Evolutionary conservation across 495 filamentous ascomycete species (phyloP), one percentile per base, ranked within the genome.

Genomic region (Astrocystis sublimbata): DNA sequence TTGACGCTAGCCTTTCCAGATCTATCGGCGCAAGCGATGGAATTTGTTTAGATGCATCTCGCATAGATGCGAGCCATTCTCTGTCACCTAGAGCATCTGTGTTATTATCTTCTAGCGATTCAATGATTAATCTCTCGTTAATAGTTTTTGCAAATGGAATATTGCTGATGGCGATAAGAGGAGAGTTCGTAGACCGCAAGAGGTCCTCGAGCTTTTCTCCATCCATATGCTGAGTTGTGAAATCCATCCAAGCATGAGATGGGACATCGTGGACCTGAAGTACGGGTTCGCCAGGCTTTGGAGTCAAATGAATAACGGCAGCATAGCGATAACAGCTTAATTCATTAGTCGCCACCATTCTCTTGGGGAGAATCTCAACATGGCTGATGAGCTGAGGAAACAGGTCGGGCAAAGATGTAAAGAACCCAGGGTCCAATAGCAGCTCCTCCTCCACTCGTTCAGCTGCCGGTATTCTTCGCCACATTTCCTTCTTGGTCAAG

Each of bases 351-450:
- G 65, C 63, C 30, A 50, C 31, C 65, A 67, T 67, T 30, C 43
- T 67, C 45, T 67, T 67, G 8, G 65, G 63, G 13, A 67, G 30
- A 21, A 67, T 61, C 31, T 67, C 63, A n/a, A 67, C 56, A 45
- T 67, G 65, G 43, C 57, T 35, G 41, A 63, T 30, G n/a, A 47
- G 53, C n/a, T 58, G 21, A 23, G 61, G 61, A 3, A 50, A 40
- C 9, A 17, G 52, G 17, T 57, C 36, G 12, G 17, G 4, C 12
- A 63, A 24, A 30, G 28, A 21, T 4, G 61, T 63, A 19, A 63
- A 63, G 30, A 63, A 63, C 12, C 53, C 41, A 33, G 61, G 61
- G 19, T 63, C 61, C 10, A 58, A 53, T 12, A 63, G 53, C 19
- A 63, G 36, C 42, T 63, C 61, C 15, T 35, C 21, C 35, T 63